phyloP scores from a whole-genome alignment of 1,139 yeast species.

The Meyerozyma smithsonii region DNA sequence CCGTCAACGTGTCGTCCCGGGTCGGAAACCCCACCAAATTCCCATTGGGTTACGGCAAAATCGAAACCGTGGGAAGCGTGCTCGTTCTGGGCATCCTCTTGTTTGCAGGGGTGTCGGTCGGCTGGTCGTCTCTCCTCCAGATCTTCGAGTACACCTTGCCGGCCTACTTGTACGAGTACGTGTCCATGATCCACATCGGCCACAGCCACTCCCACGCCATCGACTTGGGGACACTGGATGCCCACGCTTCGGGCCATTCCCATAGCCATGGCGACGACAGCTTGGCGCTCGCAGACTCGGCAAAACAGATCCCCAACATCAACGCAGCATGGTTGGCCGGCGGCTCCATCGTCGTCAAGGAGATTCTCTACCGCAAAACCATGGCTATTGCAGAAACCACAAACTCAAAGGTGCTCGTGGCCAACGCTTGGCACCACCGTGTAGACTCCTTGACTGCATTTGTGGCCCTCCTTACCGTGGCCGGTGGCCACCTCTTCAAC shows the following conservation, averaged over 20 bases:
- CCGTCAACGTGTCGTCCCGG: conserved; percentile 73
- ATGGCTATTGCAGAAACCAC: conserved; percentile 69
- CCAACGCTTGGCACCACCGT: conserved; percentile 98
- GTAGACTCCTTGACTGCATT: conserved; percentile 91
- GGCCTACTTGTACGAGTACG: conserved; percentile 37
- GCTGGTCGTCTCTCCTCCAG: conserved; percentile 77
- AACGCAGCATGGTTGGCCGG: conserved; percentile 97
- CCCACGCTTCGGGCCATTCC: conserved; percentile 24
- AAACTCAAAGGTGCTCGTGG: conserved; percentile 84
- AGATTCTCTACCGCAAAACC: conserved; percentile 80
- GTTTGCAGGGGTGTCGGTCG: conserved; percentile 87
- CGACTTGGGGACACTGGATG: conserved; percentile 9
- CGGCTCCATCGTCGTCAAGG: conserved; percentile 81
- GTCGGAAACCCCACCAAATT: conserved; percentile 57
- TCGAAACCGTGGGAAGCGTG: conserved; percentile 87
- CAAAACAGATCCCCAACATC: conserved; percentile 52
- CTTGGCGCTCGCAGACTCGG: neutral
- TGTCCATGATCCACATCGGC: conserved; percentile 43
- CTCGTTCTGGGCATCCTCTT: conserved; percentile 80
- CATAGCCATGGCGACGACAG: conserved; percentile 37
- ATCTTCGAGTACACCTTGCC: conserved; percentile 68
- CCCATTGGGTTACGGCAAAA: conserved; percentile 89
- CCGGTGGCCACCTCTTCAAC: conserved; percentile 74
- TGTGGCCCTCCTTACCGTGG: conserved; percentile 84
- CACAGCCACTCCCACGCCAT: conserved; percentile 48